These are phyloP conservation scores for Pichia nanzhaoensis DNA, from an alignment of 805 yeast species.

Conservation along the genomic window DNA sequence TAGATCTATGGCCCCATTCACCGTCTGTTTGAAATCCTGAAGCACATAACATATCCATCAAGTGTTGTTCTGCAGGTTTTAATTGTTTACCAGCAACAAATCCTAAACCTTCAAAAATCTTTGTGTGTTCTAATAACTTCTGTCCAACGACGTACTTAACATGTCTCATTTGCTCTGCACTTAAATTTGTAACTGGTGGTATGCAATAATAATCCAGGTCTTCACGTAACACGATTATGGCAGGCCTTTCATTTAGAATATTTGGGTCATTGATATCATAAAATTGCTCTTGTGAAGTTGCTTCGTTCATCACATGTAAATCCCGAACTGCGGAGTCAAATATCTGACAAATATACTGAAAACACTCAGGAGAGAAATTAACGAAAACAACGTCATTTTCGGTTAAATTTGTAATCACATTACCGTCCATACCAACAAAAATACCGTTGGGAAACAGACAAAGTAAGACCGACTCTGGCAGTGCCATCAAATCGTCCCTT, in stretches of 20 bases:
- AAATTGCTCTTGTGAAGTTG: constrained; percentile 22
- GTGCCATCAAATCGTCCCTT: constrained; percentile 80
- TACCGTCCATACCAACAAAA: constrained; percentile 68
- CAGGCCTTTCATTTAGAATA: constrained; percentile 72
- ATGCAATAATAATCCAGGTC: constrained; percentile 91
- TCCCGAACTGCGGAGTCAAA: constrained; percentile 67
- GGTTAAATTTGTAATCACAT: constrained; percentile 69
- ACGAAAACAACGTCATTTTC: constrained; percentile 77
- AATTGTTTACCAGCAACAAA: constrained; percentile 45
- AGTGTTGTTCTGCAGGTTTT: constrained; percentile 91
- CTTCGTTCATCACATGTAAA: constrained; percentile 36
- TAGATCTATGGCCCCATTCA: constrained; percentile 83
- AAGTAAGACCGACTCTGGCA: constrained; percentile 84
- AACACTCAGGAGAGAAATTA: constrained; percentile 81
- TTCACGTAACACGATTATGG: constrained; percentile 86
- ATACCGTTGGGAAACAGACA: constrained; percentile 90
- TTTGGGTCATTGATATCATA: constrained; percentile 42
- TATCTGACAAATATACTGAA: constrained; percentile 69
- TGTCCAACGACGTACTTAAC: constrained; percentile 73
- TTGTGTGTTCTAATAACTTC: constrained; percentile 45
- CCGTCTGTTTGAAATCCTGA: constrained; percentile 70
- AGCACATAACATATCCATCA: constrained; percentile 88
- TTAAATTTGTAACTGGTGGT: constrained; percentile 58
- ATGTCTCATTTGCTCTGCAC: constrained; percentile 52
- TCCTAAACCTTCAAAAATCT: constrained; percentile 78